A percentile compares a stretch with the other conserved stretches of the same genome.
phyloP scores from a whole-genome alignment of 108 stramenopile genomes.

The Pseudonitzschia multistriata region DNA sequence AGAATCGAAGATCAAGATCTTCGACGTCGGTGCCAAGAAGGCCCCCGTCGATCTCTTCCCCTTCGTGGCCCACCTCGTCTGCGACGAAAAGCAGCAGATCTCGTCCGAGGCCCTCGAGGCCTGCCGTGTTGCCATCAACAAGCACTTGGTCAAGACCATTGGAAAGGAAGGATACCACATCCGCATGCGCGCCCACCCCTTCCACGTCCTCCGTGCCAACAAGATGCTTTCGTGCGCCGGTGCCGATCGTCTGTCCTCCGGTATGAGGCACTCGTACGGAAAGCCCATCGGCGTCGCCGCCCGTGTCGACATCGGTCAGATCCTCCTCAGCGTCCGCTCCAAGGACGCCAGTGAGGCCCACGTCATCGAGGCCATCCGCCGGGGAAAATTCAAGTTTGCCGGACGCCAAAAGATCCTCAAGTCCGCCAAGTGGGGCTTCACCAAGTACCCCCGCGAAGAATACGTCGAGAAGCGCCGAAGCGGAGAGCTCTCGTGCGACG shows the following conservation, averaged over 20 bases:
- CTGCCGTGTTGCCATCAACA: slow-evolving; percentile 99
- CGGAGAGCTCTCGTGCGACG: slow-evolving; percentile 90
- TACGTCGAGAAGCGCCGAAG: slow-evolving; percentile 91
- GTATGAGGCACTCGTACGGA: slow-evolving; percentile 99
- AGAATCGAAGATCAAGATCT: slow-evolving; percentile 99
- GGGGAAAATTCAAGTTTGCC: slow-evolving; percentile 99
- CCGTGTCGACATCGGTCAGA: slow-evolving; percentile 98
- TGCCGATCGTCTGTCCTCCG: slow-evolving; percentile 82
- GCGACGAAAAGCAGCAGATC: slow-evolving; percentile 99
- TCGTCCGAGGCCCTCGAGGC: slow-evolving; percentile 99
- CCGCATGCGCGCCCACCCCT: slow-evolving; percentile 98
- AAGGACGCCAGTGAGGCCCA: slow-evolving; percentile 91
- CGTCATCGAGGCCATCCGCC: slow-evolving; percentile 98
- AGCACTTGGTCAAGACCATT: slow-evolving; percentile 97
- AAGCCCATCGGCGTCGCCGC: slow-evolving; percentile 99
- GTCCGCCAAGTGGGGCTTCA: slow-evolving; percentile 99
- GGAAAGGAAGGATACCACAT: slow-evolving; percentile 99
- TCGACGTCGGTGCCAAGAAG: slow-evolving; percentile 98
- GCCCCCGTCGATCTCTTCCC: slow-evolving; percentile 98
- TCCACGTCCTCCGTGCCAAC: slow-evolving; percentile 99
- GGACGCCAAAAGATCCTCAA: slow-evolving; percentile 99
- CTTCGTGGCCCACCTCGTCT: slow-evolving; percentile 98
- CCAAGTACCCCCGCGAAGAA: slow-evolving; percentile 95
- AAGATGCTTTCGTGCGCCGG: slow-evolving; percentile 99
- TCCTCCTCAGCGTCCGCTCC: slow-evolving; percentile 91